Evolutionary conservation across 129 eudicot species (phyloP).

Genomic region (Saussurea involucrata): DNA sequence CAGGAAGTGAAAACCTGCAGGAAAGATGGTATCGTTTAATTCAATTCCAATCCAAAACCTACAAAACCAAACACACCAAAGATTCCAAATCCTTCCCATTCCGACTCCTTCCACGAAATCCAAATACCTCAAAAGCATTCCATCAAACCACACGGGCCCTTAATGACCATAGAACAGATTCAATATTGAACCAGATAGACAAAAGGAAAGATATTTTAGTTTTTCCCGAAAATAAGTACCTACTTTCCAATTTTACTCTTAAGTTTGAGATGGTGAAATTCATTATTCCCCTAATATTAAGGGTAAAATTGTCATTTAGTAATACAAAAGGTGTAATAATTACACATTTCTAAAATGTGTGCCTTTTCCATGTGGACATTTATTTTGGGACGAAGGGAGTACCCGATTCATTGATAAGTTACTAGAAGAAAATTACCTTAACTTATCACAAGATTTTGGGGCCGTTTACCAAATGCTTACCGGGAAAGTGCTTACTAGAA

Average conservation of each 20-base stretch:
- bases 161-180: neutral
- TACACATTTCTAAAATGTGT: neutral
- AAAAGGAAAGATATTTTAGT: neutral
- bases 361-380: neutral
- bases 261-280: too few species aligned
- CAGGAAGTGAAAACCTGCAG: conserved; percentile 91
- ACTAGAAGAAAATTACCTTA: neutral
- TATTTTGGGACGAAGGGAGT: neutral
- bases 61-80: neutral
- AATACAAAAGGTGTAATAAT: neutral
- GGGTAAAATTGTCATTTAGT: too few species aligned
- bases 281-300: too few species aligned
- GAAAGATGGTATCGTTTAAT: neutral
- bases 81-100: neutral
- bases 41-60: neutral
- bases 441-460: neutral
- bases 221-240: neutral
- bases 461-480: too few species aligned
- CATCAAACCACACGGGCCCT: neutral
- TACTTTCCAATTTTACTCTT: too few species aligned
- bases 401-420: neutral
- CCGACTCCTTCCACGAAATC: neutral
- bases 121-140: neutral
- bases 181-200: neutral
- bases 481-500: too few species aligned